Evolutionary conservation across 2,329 filamentous ascomycete genomes (phyloP).

Genomic region (Tolypocladium ovalisporum): DNA sequence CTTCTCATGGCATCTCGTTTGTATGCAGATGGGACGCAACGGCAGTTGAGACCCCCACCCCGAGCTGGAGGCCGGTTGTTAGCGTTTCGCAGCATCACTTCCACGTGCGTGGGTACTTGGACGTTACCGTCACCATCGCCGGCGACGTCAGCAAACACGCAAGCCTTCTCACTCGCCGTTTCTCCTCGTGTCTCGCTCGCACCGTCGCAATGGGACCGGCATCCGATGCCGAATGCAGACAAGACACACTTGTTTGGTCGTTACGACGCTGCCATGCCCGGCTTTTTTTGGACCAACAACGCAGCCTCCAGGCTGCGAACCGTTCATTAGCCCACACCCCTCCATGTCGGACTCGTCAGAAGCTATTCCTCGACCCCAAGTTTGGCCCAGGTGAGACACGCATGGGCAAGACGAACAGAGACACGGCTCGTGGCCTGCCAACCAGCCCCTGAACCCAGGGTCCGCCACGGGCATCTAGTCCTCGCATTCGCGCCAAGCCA

Average conservation of each 20-base stretch:
- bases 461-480: not conserved
- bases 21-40: too few relatives aligned
- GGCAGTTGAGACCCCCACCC: too few relatives aligned
- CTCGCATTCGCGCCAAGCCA: not conserved
- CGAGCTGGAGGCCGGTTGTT: not conserved
- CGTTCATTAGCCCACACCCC: not conserved
- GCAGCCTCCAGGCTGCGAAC: not conserved
- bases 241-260: not conserved
- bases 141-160: not conserved
- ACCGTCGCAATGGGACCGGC: not conserved
- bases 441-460: not conserved
- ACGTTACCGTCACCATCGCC: not conserved
- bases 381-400: not conserved
- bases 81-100: not conserved
- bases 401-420: not conserved
- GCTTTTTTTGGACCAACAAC: too few relatives aligned
- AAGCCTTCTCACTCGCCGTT: not conserved
- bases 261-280: not conserved
- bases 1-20: not conserved
- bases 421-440: not conserved
- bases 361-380: not conserved
- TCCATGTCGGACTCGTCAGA: not conserved
- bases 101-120: not conserved
- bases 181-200: not conserved
- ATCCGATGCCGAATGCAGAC: not conserved